Evolutionary conservation across 2,329 filamentous ascomycete species (phyloP).

Genomic region (Sclerotinia sclerotiorum): DNA sequence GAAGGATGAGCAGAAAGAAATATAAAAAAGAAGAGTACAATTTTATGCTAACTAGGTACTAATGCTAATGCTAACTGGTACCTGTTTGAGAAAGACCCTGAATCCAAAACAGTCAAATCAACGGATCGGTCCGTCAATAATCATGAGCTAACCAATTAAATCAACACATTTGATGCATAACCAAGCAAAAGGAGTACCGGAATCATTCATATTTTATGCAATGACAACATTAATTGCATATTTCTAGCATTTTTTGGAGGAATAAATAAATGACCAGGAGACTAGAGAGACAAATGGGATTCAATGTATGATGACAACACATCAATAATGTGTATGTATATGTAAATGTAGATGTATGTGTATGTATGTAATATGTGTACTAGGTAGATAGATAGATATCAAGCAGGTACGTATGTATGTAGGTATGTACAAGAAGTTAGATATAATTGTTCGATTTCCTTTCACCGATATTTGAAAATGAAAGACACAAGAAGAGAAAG

Average conservation of each 20-base stretch:
- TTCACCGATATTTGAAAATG: neutral
- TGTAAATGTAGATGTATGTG: neutral
- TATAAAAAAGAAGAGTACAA: no score
- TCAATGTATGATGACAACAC: neutral
- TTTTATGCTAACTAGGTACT: neutral
- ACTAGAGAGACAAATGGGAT: neutral
- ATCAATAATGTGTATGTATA: neutral
- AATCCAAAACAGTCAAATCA: neutral
- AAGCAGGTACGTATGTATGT: no score
- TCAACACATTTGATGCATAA: neutral
- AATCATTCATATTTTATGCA: neutral
- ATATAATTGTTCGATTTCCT: neutral
- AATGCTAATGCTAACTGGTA: neutral
- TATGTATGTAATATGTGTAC: neutral
- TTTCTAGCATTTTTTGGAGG: no score
- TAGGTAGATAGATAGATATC: neutral
- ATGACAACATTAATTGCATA: neutral
- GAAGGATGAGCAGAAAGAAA: neutral
- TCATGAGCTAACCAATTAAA: neutral
- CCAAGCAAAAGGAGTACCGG: constrained; percentile 5
- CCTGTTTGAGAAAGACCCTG: neutral
- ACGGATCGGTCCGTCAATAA: constrained; percentile 3
- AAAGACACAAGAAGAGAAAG: neutral
- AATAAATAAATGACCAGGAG: no score
- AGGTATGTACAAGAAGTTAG: no score